Evolutionary conservation across 345 rosid genomes (phyloP).

Genomic region (Linum lewisii): DNA sequence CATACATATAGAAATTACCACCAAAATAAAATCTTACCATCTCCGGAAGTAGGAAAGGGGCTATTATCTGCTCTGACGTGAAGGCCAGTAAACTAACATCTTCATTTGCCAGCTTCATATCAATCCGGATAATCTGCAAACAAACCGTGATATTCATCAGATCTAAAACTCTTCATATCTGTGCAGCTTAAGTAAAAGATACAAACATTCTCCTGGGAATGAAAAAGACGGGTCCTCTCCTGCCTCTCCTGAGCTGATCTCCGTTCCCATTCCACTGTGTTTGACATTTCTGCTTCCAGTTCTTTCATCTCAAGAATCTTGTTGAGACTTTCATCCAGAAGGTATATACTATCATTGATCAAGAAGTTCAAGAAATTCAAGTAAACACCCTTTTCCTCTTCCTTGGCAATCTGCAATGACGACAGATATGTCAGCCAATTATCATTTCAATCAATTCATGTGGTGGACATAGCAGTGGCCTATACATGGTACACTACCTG

Average conservation of each 20-base stretch:
- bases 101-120: constrained; percentile 98
- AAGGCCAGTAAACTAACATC: constrained; percentile 90
- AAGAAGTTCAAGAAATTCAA: constrained; percentile 95
- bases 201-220: constrained; percentile 89
- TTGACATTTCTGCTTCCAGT: constrained; percentile 93
- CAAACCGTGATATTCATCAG: constrained; percentile 7
- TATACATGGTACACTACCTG: too few relatives aligned
- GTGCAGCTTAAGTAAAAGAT: neutral
- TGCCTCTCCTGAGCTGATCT: constrained; percentile 96
- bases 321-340: constrained; percentile 97
- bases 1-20: too few relatives aligned
- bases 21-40: constrained; percentile 42
- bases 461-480: too few relatives aligned
- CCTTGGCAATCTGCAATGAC: constrained; percentile 81
- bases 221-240: constrained; percentile 87
- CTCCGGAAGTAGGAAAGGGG: constrained; percentile 97
- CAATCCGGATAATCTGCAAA: constrained; percentile 77
- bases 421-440: too few relatives aligned
- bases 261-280: constrained; percentile 82
- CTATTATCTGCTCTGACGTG: constrained; percentile 89
- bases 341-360: constrained; percentile 94
- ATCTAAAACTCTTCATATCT: constrained; percentile 2
- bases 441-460: too few relatives aligned
- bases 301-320: constrained; percentile 91
- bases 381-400: constrained; percentile 99